phyloP scores from a whole-genome alignment of 1,284 basidiomycete species.

The Austroboletus rostrupii region DNA sequence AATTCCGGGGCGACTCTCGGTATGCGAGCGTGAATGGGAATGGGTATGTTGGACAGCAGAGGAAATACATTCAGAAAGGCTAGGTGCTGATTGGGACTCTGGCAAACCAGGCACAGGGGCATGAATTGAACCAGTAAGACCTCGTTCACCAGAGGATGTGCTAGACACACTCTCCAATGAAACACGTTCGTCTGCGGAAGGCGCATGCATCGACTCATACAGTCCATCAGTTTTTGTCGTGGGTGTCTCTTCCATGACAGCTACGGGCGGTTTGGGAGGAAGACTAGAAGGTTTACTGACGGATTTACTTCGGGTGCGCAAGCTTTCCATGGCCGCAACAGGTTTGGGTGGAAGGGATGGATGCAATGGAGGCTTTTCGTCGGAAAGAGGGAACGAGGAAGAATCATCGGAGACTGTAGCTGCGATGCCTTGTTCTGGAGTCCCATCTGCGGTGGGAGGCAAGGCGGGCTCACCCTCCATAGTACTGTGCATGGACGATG shows the following conservation, averaged over 20 bases:
- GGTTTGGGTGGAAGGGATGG: slow-evolving; percentile 51
- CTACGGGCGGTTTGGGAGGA: slow-evolving; percentile 12
- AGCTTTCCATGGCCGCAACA: slow-evolving; percentile 25
- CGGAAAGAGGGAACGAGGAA: slow-evolving; percentile 10
- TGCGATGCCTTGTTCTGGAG: slow-evolving; percentile 8
- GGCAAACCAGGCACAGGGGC: slow-evolving; percentile 37
- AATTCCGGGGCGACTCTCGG: slow-evolving; percentile 39
- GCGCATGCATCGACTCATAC: slow-evolving; percentile 28
- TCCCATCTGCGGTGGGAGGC: not conserved
- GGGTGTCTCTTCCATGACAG: slow-evolving; percentile 10
- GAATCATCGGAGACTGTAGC: slow-evolving; percentile 7
- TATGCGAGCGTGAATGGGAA: slow-evolving; percentile 51
- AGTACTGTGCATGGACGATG: slow-evolving; percentile 9
- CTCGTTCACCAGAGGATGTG: slow-evolving; percentile 21
- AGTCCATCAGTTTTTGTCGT: slow-evolving; percentile 20
- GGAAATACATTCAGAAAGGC: slow-evolving; percentile 8
- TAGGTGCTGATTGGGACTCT: slow-evolving; percentile 30
- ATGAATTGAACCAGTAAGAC: slow-evolving; percentile 45
- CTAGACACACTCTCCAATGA: slow-evolving; percentile 9
- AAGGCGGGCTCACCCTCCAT: not conserved
- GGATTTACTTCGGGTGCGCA: slow-evolving; percentile 14
- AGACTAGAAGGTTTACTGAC: slow-evolving; percentile 13
- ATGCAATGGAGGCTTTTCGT: slow-evolving; percentile 33
- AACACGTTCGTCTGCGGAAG: slow-evolving; percentile 16
- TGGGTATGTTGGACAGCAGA: slow-evolving; percentile 31